Conservation (phyloP, 441 rosid species). For the Raphanus hybrid region DNA sequence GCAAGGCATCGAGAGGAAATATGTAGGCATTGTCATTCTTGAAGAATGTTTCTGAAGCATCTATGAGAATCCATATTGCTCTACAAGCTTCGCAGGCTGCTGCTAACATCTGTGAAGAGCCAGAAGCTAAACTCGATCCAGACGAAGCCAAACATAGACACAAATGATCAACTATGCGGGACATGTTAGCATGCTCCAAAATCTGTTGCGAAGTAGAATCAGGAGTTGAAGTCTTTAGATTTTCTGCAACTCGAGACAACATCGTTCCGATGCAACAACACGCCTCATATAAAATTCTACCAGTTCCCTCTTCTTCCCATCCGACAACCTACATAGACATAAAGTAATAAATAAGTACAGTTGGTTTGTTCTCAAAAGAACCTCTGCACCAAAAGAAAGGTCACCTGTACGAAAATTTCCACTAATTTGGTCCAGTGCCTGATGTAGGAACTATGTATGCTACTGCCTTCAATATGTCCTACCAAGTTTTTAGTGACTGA, state of each 20-base stretch:
- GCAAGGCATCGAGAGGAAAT: slow-evolving; percentile 77
- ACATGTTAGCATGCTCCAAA: slow-evolving; percentile 79
- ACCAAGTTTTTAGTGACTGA: slow-evolving; percentile 61
- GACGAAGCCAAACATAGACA: slow-evolving; percentile 84
- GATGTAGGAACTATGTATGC: slow-evolving; percentile 59
- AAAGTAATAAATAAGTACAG: slow-evolving; percentile 34
- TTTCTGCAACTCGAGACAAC: slow-evolving; percentile 65
- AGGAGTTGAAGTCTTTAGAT: slow-evolving; percentile 56
- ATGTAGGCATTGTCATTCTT: slow-evolving; percentile 51
- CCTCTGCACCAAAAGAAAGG: slow-evolving; percentile 20
- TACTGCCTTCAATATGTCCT: slow-evolving; percentile 55
- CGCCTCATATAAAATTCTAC: slow-evolving; percentile 73
- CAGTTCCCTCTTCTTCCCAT: slow-evolving; percentile 68
- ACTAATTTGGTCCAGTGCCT: slow-evolving; percentile 87
- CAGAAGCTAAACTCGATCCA: slow-evolving; percentile 80
- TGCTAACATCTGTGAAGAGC: slow-evolving; percentile 78
- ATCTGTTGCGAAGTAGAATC: slow-evolving; percentile 63
- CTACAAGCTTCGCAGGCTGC: slow-evolving; percentile 88
- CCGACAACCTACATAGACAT: slow-evolving; percentile 62
- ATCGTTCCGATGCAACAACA: slow-evolving; percentile 68
- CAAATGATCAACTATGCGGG: slow-evolving; percentile 76
- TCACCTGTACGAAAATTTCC: slow-evolving; percentile 87
- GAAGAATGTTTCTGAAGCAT: slow-evolving; percentile 67
- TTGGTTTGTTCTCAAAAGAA: slow-evolving; percentile 14
- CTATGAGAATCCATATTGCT: slow-evolving; percentile 79